phyloP scores from a whole-genome alignment of 106 monocot genomes.

The Iris macrosiphon region DNA sequence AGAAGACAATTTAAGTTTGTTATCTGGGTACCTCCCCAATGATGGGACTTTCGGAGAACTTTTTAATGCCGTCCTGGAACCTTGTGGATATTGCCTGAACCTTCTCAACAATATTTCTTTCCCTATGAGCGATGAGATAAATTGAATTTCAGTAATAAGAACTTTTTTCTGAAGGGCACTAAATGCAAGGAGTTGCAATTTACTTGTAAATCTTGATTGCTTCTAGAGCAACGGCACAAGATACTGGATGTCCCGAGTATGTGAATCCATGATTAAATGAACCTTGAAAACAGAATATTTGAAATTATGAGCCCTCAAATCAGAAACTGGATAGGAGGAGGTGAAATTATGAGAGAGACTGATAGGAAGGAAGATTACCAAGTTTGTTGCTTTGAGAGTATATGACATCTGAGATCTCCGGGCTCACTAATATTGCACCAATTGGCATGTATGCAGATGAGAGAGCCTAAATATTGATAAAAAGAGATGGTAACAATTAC shows the following conservation, averaged over 20 bases:
- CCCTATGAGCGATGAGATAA: conserved; percentile 30
- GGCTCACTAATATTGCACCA: conserved; percentile 86
- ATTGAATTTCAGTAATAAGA: background rate
- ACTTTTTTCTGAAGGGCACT: background rate
- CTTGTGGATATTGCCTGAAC: conserved; percentile 52
- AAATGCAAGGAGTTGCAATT: background rate
- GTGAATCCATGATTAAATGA: conserved; percentile 74
- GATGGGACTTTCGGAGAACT: conserved; percentile 84
- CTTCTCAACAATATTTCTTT: conserved; percentile 63
- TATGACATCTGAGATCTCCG: conserved; percentile 86
- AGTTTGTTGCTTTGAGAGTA: conserved; percentile 96
- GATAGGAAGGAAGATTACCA: conserved; percentile 46
- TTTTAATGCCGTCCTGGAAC: conserved; percentile 86
- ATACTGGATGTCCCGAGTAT: conserved; percentile 94
- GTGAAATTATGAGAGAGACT: background rate
- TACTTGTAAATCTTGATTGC: conserved; percentile 78
- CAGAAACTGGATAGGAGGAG: background rate
- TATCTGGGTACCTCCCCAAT: conserved; percentile 98
- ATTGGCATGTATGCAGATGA: conserved; percentile 97
- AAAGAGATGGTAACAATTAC: too few relatives aligned
- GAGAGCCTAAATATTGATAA: conserved; percentile 91
- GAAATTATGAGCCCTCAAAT: background rate
- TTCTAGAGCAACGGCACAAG: conserved; percentile 94
- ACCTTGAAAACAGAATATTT: conserved; percentile 36
- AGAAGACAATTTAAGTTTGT: too few relatives aligned